Evolutionary conservation across 805 yeast genomes (phyloP).

Genomic region (Candida xyloterini): DNA sequence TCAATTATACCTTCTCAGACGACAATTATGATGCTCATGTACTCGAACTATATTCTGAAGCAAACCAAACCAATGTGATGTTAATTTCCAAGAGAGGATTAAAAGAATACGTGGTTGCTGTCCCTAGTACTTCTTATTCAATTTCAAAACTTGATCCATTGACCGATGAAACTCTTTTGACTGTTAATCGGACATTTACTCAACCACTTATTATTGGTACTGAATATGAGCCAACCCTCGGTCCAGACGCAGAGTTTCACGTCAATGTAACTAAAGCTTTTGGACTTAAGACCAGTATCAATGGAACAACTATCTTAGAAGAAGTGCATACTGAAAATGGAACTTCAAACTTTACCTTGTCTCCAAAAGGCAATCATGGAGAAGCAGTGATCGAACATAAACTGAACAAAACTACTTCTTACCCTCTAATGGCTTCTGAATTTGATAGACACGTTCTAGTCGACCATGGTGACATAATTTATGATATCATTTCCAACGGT

Average conservation of each 20-base stretch:
- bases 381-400: constrained; percentile 37
- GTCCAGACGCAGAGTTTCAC: constrained; percentile 27
- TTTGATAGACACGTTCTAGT: constrained; percentile 34
- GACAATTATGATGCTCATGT: constrained; percentile 36
- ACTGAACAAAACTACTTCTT: constrained; percentile 26
- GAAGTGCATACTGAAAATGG: constrained; percentile 41
- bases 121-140: constrained; percentile 26
- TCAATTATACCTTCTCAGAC: constrained; percentile 37
- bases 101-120: constrained; percentile 31
- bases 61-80: constrained; percentile 39
- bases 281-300: constrained; percentile 15
- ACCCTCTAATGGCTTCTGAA: constrained; percentile 20
- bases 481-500: constrained; percentile 24
- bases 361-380: constrained; percentile 47
- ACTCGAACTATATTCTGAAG: constrained; percentile 29
- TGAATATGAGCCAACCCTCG: constrained; percentile 19
- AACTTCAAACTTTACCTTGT: constrained; percentile 39
- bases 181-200: constrained; percentile 19
- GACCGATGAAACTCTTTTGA: constrained; percentile 18
- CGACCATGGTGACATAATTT: constrained; percentile 29
- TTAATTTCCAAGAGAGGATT: constrained; percentile 39
- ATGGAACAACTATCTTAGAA: constrained; percentile 26
- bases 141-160: constrained; percentile 25
- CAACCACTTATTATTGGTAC: constrained; percentile 34
- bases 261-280: constrained; percentile 29